Conservation (phyloP, 176 grass and related monocot species). For the Avena atlantica region DNA sequence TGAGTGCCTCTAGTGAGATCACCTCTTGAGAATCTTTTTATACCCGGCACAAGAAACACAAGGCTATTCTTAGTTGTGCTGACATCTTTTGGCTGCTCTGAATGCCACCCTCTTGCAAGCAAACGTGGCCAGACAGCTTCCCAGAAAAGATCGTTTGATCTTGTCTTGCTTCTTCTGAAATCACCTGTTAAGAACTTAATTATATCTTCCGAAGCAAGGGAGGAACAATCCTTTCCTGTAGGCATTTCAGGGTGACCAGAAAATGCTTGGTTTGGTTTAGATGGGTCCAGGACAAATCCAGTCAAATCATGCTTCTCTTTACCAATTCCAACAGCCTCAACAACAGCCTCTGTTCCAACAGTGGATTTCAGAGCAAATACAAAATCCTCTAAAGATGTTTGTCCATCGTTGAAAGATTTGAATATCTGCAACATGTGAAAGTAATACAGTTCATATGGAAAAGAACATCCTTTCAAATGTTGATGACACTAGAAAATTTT, state of each 20-base stretch:
- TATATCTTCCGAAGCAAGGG: constrained; percentile 77
- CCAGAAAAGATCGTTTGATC: constrained; percentile 97
- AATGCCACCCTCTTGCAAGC: constrained; percentile 95
- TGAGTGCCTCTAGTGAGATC: constrained; percentile 77
- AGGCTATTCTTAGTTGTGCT: constrained; percentile 72
- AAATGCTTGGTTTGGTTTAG: constrained; percentile 56
- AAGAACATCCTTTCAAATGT: constrained; percentile 23
- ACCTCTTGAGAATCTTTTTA: constrained; percentile 89
- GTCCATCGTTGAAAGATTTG: constrained; percentile 66
- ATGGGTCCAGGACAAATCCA: constrained; percentile 64
- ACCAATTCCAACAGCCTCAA: constrained; percentile 80
- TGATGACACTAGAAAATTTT: not conserved
- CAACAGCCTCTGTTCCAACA: constrained; percentile 69
- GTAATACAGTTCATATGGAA: constrained; percentile 34
- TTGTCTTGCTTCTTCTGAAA: constrained; percentile 94
- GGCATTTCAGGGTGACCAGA: constrained; percentile 66
- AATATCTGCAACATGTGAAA: constrained; percentile 63
- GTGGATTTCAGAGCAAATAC: constrained; percentile 71
- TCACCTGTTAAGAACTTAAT: constrained; percentile 97
- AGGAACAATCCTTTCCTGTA: constrained; percentile 86
- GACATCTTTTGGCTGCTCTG: constrained; percentile 88
- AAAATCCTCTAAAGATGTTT: constrained; percentile 71
- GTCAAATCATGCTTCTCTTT: constrained; percentile 84
- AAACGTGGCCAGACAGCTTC: constrained; percentile 98
- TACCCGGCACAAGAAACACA: constrained; percentile 72